Evolutionary conservation across 768 basidiomycete species (phyloP).

Genomic region (Artomyces pyxidatus): DNA sequence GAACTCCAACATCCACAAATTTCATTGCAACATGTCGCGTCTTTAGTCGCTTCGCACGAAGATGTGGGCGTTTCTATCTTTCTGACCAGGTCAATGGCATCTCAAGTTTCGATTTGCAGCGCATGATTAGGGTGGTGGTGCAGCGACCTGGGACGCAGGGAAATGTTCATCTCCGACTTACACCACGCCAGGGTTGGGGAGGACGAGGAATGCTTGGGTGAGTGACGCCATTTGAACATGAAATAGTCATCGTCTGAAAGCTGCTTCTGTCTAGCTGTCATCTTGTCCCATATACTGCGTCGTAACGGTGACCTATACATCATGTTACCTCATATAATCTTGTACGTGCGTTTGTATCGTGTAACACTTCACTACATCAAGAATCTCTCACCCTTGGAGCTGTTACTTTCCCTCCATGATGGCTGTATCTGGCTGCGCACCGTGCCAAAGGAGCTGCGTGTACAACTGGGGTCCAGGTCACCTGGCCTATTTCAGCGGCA

Average conservation of each 20-base stretch:
- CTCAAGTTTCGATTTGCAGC: constrained; percentile 35
- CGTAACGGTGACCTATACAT: too few species aligned
- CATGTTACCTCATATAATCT: too few species aligned
- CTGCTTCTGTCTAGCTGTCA: constrained; percentile 6
- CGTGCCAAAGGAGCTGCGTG: too few species aligned
- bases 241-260: neutral
- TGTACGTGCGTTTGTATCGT: too few species aligned
- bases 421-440: too few species aligned
- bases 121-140: constrained; percentile 49
- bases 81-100: neutral
- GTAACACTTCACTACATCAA: too few species aligned
- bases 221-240: neutral
- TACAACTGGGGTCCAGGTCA: too few species aligned
- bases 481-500: too few species aligned
- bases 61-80: constrained; percentile 43
- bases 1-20: constrained; percentile 44
- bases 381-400: too few species aligned
- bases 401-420: too few species aligned
- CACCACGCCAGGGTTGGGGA: constrained; percentile 74
- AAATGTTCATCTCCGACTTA: constrained; percentile 46
- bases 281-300: constrained; percentile 6
- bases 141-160: constrained; percentile 38
- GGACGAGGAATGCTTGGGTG: constrained; percentile 82
- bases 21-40: constrained; percentile 62
- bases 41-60: constrained; percentile 69